phyloP scores from a whole-genome alignment of 1,284 basidiomycete species.

The Rhodotorula sp. region DNA sequence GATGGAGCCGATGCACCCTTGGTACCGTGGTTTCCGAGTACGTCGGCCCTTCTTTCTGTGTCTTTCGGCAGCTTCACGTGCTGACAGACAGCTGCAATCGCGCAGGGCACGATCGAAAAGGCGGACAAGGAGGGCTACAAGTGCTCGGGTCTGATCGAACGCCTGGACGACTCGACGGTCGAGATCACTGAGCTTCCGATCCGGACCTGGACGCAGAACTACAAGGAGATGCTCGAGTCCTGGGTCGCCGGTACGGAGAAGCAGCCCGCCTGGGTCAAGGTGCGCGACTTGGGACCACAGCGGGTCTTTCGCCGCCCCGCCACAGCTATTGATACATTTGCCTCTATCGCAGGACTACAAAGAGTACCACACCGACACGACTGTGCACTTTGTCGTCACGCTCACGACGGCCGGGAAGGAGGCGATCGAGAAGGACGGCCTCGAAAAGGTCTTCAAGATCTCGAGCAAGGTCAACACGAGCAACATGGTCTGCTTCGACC shows the following conservation, averaged over 20 bases:
- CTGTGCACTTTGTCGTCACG: conserved; percentile 85
- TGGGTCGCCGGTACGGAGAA: conserved; percentile 62
- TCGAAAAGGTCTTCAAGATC: conserved; percentile 90
- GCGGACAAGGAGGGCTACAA: conserved; percentile 84
- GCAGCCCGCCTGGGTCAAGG: conserved; percentile 59
- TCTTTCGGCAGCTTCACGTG: too few species aligned
- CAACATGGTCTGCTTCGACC: conserved; percentile 99
- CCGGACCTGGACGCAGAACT: conserved; percentile 89
- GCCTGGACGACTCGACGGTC: conserved; percentile 81
- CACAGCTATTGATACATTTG: too few species aligned
- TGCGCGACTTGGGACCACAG: conserved; percentile 26
- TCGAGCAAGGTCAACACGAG: conserved; percentile 76
- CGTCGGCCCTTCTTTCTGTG: conserved; percentile 11
- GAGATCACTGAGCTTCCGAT: conserved; percentile 96
- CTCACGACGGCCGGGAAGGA: conserved; percentile 79
- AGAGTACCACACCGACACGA: conserved; percentile 90
- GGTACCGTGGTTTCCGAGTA: conserved; percentile 88
- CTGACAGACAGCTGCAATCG: background rate
- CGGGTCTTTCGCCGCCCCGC: background rate
- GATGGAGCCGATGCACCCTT: conserved; percentile 81
- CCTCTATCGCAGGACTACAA: conserved; percentile 74
- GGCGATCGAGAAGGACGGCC: conserved; percentile 83
- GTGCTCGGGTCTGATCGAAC: conserved; percentile 70
- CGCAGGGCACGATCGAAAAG: conserved; percentile 76
- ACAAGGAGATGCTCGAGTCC: conserved; percentile 85